Percentiles rank a stretch among this genome's conserved stretches.
phyloP scores from a whole-genome alignment of 176 grass and related monocot genomes.

The Rhynchospora pubera region DNA sequence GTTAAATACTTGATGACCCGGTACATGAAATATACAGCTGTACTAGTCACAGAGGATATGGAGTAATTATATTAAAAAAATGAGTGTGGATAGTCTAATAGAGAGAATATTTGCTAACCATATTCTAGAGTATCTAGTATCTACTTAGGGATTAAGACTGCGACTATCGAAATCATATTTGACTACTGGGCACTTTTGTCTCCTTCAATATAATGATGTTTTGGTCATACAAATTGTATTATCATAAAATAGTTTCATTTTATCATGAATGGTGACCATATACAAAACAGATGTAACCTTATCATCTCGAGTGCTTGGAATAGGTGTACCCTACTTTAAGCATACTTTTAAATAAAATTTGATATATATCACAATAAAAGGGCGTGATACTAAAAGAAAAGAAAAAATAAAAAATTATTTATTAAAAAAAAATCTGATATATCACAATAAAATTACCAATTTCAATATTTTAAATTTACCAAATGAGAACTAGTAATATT shows the following conservation, averaged over 20 bases:
- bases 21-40: background rate
- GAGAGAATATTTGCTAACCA: too few relatives aligned
- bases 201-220: background rate
- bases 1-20: background rate
- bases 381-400: too few relatives aligned
- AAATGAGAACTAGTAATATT: too few relatives aligned
- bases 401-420: too few relatives aligned
- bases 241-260: background rate
- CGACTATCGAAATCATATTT: slow-evolving; percentile 3
- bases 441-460: too few relatives aligned
- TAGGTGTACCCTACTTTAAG: background rate
- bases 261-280: background rate
- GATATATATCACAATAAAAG: too few relatives aligned
- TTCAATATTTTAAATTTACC: too few relatives aligned
- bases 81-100: background rate
- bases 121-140: background rate
- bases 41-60: background rate
- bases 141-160: slow-evolving; percentile 7
- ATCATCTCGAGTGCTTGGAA: background rate
- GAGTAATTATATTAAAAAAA: background rate
- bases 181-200: background rate
- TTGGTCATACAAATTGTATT: background rate
- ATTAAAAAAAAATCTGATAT: too few relatives aligned
- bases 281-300: too few relatives aligned
- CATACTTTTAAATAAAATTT: too few relatives aligned